A percentile compares a stretch with the other conserved stretches of the same genome.
Evolutionary conservation across 2,329 filamentous ascomycete genomes (phyloP).

Genomic region (Colletotrichum tofieldiae): DNA sequence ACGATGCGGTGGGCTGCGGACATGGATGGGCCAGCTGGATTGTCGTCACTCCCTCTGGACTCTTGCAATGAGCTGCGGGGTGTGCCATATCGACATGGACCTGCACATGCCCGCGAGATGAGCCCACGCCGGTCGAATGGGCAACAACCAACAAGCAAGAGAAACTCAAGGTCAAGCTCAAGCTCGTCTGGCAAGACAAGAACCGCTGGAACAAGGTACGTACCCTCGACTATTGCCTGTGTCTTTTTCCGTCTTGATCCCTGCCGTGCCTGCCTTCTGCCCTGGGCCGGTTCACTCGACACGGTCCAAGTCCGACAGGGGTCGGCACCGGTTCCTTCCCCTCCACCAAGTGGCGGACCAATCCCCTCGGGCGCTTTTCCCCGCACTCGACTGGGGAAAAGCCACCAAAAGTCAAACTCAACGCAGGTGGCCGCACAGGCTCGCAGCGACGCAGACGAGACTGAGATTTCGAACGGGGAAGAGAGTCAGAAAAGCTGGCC

Average conservation of each 20-base stretch:
- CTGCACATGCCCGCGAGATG: neutral
- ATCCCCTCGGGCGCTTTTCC: conserved; percentile 17
- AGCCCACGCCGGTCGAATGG: neutral
- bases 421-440: conserved; percentile 15
- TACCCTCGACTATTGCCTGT: neutral
- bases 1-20: neutral
- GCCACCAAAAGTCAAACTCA: conserved; percentile 17
- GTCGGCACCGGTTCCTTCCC: neutral
- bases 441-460: neutral
- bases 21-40: neutral
- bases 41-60: neutral
- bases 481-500: conserved; percentile 4
- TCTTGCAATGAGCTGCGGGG: no score
- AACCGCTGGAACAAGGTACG: neutral
- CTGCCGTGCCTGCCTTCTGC: conserved; percentile 11
- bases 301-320: neutral
- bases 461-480: neutral
- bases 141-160: neutral
- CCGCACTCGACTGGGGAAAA: conserved; percentile 15
- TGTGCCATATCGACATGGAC: neutral
- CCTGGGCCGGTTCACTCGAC: neutral
- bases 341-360: conserved; percentile 8
- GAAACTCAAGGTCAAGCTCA: neutral
- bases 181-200: neutral
- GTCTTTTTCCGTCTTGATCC: conserved; percentile 15